phyloP scores from a whole-genome alignment of 1,284 basidiomycete species.

The Malassezia slooffiae region DNA sequence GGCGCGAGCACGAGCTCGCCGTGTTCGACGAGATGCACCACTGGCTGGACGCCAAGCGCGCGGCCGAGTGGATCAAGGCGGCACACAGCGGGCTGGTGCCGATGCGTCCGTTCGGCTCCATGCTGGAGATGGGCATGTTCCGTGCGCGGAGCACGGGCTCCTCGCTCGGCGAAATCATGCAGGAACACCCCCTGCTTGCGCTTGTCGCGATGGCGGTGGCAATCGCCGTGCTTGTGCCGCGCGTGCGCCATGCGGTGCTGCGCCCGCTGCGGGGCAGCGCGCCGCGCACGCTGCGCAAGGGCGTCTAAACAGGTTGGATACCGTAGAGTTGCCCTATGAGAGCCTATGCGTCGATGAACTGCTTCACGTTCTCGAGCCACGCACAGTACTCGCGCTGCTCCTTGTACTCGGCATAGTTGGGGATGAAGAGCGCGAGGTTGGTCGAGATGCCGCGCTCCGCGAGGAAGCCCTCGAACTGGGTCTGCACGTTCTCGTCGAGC shows the following conservation, averaged over 20 bases:
- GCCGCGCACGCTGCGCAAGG: background rate
- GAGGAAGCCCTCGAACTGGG: constrained; percentile 70
- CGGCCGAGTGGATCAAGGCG: too few species aligned
- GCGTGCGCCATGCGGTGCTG: constrained; percentile 3
- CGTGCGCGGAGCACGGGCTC: background rate
- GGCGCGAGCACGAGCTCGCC: background rate
- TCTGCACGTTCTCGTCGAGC: constrained; percentile 73
- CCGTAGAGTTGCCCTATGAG: background rate
- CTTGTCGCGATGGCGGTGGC: constrained; percentile 1
- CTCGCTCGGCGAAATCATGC: too few species aligned
- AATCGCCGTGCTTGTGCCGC: constrained; percentile 6
- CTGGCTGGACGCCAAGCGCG: too few species aligned
- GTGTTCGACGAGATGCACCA: too few species aligned
- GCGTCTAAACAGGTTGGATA: background rate
- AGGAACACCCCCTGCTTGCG: constrained; percentile 4
- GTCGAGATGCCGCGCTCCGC: constrained; percentile 79
- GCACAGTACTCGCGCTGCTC: constrained; percentile 66
- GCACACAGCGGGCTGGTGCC: too few species aligned
- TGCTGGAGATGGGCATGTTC: constrained; percentile 1
- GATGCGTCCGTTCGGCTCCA: constrained; percentile 6
- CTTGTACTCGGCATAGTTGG: constrained; percentile 45
- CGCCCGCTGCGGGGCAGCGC: background rate
- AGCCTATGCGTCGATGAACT: constrained; percentile 62
- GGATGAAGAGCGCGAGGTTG: constrained; percentile 53
- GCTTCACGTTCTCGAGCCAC: constrained; percentile 75